Percentiles rank a stretch among this genome's conserved stretches.
phyloP scores from a whole-genome alignment of 495 filamentous ascomycete species.

The Xylaria castorea region DNA sequence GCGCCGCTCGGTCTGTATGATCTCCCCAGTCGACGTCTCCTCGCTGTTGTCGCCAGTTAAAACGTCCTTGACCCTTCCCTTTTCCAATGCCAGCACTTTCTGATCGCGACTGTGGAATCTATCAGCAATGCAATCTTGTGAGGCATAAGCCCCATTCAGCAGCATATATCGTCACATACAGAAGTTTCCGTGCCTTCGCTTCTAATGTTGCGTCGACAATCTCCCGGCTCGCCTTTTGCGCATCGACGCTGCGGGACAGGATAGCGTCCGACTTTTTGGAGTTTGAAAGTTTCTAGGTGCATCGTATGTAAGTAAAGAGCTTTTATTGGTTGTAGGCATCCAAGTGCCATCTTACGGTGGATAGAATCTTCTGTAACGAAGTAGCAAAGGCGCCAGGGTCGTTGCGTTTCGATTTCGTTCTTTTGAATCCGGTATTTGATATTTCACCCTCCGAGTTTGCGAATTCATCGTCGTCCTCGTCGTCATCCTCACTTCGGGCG shows the following conservation, averaged over 20 bases:
- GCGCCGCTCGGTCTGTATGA: slow-evolving; percentile 78
- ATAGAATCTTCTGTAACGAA: slow-evolving; percentile 88
- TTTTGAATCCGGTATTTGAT: slow-evolving; percentile 48
- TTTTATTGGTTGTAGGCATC: not conserved
- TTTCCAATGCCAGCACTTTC: slow-evolving; percentile 80
- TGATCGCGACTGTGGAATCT: slow-evolving; percentile 74
- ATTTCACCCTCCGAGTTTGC: slow-evolving; percentile 40
- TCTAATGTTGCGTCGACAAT: slow-evolving; percentile 79
- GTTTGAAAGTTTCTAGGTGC: slow-evolving; percentile 70
- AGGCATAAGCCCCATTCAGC: not conserved
- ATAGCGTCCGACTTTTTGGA: slow-evolving; percentile 85
- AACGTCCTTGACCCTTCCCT: slow-evolving; percentile 86
- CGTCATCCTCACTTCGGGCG: slow-evolving; percentile 34
- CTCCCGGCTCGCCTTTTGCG: slow-evolving; percentile 68
- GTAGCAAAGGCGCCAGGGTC: slow-evolving; percentile 89
- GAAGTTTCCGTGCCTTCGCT: slow-evolving; percentile 68
- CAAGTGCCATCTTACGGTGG: slow-evolving; percentile 50
- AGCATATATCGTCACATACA: slow-evolving; percentile 6
- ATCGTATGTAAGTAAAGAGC: not conserved
- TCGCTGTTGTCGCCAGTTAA: slow-evolving; percentile 59
- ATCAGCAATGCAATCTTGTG: not conserved
- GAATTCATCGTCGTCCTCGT: slow-evolving; percentile 43
- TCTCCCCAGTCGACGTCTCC: slow-evolving; percentile 57
- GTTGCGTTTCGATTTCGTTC: slow-evolving; percentile 75
- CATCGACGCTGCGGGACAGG: slow-evolving; percentile 75